A percentile compares a stretch with the other conserved stretches of the same genome.
phyloP scores from a whole-genome alignment of 208 protist species.

The Wallacemonas collosoma region DNA sequence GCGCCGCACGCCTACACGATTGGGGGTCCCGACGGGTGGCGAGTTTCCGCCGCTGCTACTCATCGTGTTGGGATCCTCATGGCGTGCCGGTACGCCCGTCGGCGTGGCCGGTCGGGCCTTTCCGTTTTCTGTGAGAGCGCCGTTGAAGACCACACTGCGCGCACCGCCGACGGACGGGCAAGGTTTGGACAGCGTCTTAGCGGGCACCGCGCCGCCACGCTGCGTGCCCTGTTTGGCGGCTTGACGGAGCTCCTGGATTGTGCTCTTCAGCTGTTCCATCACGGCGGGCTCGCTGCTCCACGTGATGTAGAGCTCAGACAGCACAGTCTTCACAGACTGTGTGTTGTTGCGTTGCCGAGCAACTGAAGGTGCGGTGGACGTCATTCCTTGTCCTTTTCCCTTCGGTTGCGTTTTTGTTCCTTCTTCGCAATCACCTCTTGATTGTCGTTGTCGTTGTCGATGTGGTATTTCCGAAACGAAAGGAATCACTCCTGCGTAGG shows the following conservation, averaged over 20 bases:
- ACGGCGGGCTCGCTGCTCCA: slow-evolving; percentile 65
- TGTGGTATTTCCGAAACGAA: too few species aligned
- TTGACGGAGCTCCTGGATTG: slow-evolving; percentile 47
- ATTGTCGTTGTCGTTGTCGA: too few species aligned
- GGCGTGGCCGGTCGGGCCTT: neutral
- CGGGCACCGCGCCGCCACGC: neutral
- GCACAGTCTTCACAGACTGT: slow-evolving; percentile 63
- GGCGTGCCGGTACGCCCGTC: neutral
- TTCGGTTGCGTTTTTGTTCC: neutral
- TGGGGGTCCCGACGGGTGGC: slow-evolving; percentile 39
- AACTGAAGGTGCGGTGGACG: slow-evolving; percentile 8
- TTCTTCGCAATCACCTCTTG: neutral
- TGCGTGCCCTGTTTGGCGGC: slow-evolving; percentile 6
- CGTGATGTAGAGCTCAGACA: slow-evolving; percentile 74
- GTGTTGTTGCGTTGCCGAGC: slow-evolving; percentile 33
- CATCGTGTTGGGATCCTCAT: slow-evolving; percentile 5
- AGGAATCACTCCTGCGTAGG: too few species aligned
- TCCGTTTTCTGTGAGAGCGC: neutral
- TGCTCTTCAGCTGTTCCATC: slow-evolving; percentile 48
- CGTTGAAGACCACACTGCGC: neutral
- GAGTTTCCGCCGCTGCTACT: slow-evolving; percentile 27
- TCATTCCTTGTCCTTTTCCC: slow-evolving; percentile 1
- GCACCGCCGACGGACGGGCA: neutral
- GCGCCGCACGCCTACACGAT: slow-evolving; percentile 12
- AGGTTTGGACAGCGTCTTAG: slow-evolving; percentile 5